Evolutionary conservation across 495 filamentous ascomycete genomes (phyloP), one percentile per base, ranked within the genome.

Genomic region (Aspergillus homomorphus): DNA sequence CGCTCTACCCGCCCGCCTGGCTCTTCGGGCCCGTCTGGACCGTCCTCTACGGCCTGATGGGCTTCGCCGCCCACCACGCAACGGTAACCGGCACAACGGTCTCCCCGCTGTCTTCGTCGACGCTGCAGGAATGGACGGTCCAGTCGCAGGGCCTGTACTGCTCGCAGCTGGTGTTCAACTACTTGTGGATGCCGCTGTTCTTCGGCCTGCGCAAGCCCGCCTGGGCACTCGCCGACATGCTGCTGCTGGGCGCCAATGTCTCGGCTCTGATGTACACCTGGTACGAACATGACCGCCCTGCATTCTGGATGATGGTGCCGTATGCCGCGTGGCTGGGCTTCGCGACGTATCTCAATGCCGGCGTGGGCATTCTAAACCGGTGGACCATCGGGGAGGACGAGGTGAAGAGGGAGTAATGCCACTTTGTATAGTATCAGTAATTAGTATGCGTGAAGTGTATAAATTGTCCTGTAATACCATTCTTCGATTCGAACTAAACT

Each of bases 101-200:
- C 3, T 80, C 83, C 4, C 66, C 83, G 12, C 51, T n/a, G 0
- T 62, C 62, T 1, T 30, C 58, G 4, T 51, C 57, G 54, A 23
- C 59, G 2, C 61, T 69, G 16, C 69, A 62, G 9, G 62, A 70
- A 16, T 59, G 66, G 56, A 67, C 72, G 22, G 48, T 42, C 12
- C 53, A 48, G 26, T 68, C 67, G 24, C 71, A 77, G 41, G 88
- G 87, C 0, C 79, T 96, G 16, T 97, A 96, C 77, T 88, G 87
- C 6, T 82, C 87, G 46, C 92, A 96, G 67, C 86, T 97, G 9
- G 87, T 78, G 19, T 73, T 96, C 15, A 96, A 97, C 69, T 74
- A 94, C 19, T 69, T 87, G 49, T 98, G 90, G 91, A 96, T 94
- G 90, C 93, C 93, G 1, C 81, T 96, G 9, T 98, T 97, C 80